Evolutionary conservation across 345 rosid species (phyloP).

Genomic region (Populus euphratica): DNA sequence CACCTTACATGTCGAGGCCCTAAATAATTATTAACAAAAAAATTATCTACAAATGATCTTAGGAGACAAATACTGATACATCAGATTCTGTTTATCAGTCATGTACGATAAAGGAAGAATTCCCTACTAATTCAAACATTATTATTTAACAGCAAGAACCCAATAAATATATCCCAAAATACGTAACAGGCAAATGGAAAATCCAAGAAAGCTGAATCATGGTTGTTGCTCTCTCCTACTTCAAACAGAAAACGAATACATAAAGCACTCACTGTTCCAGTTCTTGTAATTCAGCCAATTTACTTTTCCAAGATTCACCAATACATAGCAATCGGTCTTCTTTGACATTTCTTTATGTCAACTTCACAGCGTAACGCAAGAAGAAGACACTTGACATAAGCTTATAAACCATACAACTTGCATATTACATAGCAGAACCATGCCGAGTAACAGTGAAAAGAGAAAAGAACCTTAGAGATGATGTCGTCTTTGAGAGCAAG

Average conservation of each 20-base stretch:
- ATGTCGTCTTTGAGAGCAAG: slow-evolving; percentile 51
- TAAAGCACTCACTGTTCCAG: no score
- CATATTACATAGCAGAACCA: no score
- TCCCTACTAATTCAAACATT: not conserved
- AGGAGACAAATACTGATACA: not conserved
- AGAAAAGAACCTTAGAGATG: slow-evolving; percentile 53
- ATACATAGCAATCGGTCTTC: no score
- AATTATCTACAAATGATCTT: not conserved
- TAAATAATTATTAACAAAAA: not conserved
- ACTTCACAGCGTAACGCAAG: no score
- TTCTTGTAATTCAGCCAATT: no score
- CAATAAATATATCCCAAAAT: not conserved
- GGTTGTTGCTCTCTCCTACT: no score
- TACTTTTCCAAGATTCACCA: no score
- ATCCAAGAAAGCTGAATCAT: not conserved
- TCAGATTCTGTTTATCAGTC: not conserved
- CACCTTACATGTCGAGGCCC: not conserved
- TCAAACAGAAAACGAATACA: no score
- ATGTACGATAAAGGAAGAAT: not conserved
- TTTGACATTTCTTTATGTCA: no score
- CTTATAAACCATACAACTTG: no score
- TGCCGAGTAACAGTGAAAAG: not conserved
- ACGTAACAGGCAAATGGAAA: not conserved
- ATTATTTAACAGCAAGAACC: not conserved
- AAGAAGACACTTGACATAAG: no score